Base-by-base conservation (phyloP, 2,329 filamentous ascomycete genomes). In the Nectriaceae sp. region DNA sequence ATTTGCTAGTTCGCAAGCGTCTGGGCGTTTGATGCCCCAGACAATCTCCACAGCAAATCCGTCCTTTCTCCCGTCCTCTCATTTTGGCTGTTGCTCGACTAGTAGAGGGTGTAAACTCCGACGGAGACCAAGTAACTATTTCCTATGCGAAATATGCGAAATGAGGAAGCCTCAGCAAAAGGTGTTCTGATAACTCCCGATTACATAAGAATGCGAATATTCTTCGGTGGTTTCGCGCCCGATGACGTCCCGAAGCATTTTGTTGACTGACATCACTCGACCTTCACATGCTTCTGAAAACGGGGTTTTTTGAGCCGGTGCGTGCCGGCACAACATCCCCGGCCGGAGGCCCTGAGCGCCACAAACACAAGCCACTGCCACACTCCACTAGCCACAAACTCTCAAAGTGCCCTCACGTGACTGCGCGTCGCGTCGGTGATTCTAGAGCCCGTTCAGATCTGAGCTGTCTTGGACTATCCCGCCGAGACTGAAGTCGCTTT, bases 341-440 rank as follows among this genome's bases (percentile, higher is more conserved):
- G n/a, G n/a, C n/a, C n/a, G n/a, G n/a, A n/a, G n/a, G n/a, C n/a
- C 24, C 13, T 13, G 13, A 29, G 6, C n/a, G 10, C 18, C 11
- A 36, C 38, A 24, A 20, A 24, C 44, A 45, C 31, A 29, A 56
- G 54, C 54, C 54, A 56, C 49, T 53, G 6, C 19, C 31, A 39
- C 8, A 20, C 11, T 15, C n/a, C 24, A 2, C 5, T 5, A 1
- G 8, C 11, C 5, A 24, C 16, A 6, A 37, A 33, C 21, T 29
- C 18, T 22, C 37, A 21, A 8, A 29, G 42, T 36, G 20, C 11
- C 18, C 15, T 4, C 64, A 67, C 62, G 65, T 67, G 65, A 66
- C 44, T 24, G 52, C 63, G 63, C 59, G 63, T 55, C 63, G 60
- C 57, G 63, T 62, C 35, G 11, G n/a, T 21, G n/a, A 15, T 16